Conservation (phyloP, 768 basidiomycete species). For the Hygrocybe coccinea region DNA sequence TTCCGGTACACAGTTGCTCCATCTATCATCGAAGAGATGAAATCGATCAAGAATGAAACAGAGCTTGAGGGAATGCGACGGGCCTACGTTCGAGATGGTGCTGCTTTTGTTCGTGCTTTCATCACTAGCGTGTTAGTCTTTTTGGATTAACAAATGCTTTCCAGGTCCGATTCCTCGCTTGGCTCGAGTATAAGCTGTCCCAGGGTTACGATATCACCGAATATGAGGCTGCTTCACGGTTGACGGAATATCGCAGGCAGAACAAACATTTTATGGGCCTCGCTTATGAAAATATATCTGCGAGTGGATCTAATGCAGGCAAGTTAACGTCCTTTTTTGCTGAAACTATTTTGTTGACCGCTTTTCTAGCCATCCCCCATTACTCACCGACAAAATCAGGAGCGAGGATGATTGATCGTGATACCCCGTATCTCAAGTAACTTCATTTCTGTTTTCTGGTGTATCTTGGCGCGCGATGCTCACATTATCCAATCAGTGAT, state of each 20-base stretch:
- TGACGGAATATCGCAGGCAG: slow-evolving; percentile 70
- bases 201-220: slow-evolving; percentile 83
- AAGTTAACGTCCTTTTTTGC: background rate
- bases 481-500: slow-evolving; percentile 49
- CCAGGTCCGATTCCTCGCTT: slow-evolving; percentile 78
- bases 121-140: too few relatives aligned
- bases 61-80: slow-evolving; percentile 75
- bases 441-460: slow-evolving; percentile 24
- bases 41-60: slow-evolving; percentile 82
- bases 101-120: slow-evolving; percentile 59
- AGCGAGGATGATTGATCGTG: slow-evolving; percentile 69
- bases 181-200: slow-evolving; percentile 77
- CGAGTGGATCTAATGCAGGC: slow-evolving; percentile 76
- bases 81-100: slow-evolving; percentile 89
- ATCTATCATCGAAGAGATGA: slow-evolving; percentile 68
- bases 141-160: slow-evolving; percentile 3
- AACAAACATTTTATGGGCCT: slow-evolving; percentile 76
- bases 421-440: slow-evolving; percentile 86
- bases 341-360: background rate
- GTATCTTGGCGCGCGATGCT: slow-evolving; percentile 7
- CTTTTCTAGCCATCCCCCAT: slow-evolving; percentile 72
- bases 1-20: slow-evolving; percentile 71
- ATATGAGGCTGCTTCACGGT: slow-evolving; percentile 82
- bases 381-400: slow-evolving; percentile 71
- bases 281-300: slow-evolving; percentile 87